Evolutionary conservation across 2,329 filamentous ascomycete genomes (phyloP).

Genomic region (Metarhizium anisopliae): DNA sequence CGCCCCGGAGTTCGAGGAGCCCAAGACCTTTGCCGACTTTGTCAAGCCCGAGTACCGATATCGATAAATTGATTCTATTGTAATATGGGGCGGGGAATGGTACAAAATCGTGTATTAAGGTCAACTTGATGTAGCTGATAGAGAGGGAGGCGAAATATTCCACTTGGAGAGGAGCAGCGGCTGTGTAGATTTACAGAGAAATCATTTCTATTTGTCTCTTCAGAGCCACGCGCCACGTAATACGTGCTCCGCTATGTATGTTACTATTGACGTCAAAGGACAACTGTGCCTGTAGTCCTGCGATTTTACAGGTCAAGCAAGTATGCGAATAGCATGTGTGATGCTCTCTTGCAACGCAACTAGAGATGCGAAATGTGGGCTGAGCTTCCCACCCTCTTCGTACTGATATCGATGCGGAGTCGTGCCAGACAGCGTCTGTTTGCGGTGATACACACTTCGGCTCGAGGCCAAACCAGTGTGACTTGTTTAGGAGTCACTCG

Average conservation of each 20-base stretch:
- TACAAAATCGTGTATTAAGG: constrained; percentile 12
- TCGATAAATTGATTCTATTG: constrained; percentile 24
- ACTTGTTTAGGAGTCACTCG: background rate
- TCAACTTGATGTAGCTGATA: constrained; percentile 14
- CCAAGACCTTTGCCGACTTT: constrained; percentile 95
- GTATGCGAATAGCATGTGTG: background rate
- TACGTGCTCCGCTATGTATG: background rate
- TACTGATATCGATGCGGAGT: background rate
- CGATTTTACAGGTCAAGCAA: background rate
- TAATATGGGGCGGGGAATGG: constrained; percentile 6
- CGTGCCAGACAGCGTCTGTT: background rate
- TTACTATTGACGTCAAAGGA: background rate
- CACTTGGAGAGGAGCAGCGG: constrained; percentile 10
- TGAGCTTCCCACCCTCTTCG: background rate
- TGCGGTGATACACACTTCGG: constrained; percentile 3
- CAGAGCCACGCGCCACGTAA: constrained; percentile 15
- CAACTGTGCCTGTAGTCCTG: background rate
- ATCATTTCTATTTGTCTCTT: constrained; percentile 25
- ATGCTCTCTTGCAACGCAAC: background rate
- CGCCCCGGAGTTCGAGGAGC: constrained; percentile 63
- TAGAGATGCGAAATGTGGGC: background rate
- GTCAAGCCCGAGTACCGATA: constrained; percentile 94
- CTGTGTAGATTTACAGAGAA: constrained; percentile 34
- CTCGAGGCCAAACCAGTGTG: background rate
- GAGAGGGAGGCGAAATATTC: constrained; percentile 11